Percentiles rank a stretch among this genome's conserved stretches.
Conservation (phyloP, 495 filamentous ascomycete genomes). For the Cladorrhinum samala region DNA sequence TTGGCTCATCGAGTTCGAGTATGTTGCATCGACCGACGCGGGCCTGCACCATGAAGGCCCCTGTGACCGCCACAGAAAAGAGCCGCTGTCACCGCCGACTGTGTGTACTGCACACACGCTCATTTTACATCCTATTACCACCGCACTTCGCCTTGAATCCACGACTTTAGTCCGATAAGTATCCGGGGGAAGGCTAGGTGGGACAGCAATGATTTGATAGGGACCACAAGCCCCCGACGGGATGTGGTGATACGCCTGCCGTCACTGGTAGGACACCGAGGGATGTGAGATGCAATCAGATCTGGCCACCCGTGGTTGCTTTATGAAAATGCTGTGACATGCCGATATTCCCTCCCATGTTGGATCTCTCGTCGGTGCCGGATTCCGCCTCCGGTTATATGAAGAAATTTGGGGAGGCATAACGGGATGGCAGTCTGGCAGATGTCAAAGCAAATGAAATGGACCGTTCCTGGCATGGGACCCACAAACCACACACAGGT, state of each 20-base stretch:
- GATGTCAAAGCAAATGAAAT: background rate
- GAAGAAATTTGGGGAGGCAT: background rate
- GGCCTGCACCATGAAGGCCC: background rate
- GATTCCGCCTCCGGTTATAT: background rate
- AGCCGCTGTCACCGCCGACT: background rate
- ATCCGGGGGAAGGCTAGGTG: background rate
- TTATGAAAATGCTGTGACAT: background rate
- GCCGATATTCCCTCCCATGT: background rate
- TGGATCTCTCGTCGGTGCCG: background rate
- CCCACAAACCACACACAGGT: background rate
- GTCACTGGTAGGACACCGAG: background rate
- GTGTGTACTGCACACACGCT: too few species aligned
- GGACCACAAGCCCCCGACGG: slow-evolving; percentile 2
- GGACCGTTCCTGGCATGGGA: background rate
- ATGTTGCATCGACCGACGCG: background rate
- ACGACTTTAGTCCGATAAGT: too few species aligned
- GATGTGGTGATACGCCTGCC: slow-evolving; percentile 7
- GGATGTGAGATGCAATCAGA: slow-evolving; percentile 4
- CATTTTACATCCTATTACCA: too few species aligned
- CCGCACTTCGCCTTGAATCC: too few species aligned
- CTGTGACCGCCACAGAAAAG: background rate
- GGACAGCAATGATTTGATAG: slow-evolving; percentile 14
- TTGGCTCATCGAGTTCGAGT: background rate
- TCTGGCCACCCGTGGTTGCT: background rate
- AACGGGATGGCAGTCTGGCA: background rate